Conservation (phyloP, 2,329 filamentous ascomycete species). For the Clonostachys sp. region DNA sequence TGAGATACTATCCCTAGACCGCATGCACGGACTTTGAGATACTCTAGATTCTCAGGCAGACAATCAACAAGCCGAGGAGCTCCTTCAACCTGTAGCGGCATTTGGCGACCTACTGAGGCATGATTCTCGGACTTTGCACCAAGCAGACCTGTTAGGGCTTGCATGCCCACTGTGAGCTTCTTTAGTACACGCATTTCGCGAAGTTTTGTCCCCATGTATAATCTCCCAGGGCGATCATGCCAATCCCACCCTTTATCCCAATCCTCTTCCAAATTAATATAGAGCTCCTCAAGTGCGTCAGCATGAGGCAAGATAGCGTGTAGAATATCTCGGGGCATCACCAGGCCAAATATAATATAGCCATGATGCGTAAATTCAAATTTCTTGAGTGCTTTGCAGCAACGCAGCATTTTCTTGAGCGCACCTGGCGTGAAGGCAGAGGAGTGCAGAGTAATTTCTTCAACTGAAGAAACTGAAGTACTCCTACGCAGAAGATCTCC, state of each 20-base stretch:
- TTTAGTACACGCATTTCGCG: not conserved
- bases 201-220: not conserved
- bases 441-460: too few relatives aligned
- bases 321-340: constrained; percentile 2
- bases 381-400: not conserved
- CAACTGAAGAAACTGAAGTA: too few relatives aligned
- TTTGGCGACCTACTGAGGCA: not conserved
- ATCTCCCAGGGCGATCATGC: not conserved
- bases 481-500: too few relatives aligned
- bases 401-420: not conserved
- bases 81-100: not conserved
- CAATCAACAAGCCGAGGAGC: constrained; percentile 1
- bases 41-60: constrained; percentile 4
- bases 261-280: constrained; percentile 4
- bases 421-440: not conserved
- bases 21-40: constrained; percentile 2
- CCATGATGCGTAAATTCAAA: too few relatives aligned
- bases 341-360: too few relatives aligned
- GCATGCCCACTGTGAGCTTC: not conserved
- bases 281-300: constrained; percentile 4
- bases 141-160: not conserved
- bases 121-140: too few relatives aligned
- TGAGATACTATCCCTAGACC: too few relatives aligned
- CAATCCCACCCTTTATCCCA: not conserved
- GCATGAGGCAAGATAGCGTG: constrained; percentile 2